Evolutionary conservation across 768 basidiomycete species (phyloP).

Genomic region (Tulasnella sp.): DNA sequence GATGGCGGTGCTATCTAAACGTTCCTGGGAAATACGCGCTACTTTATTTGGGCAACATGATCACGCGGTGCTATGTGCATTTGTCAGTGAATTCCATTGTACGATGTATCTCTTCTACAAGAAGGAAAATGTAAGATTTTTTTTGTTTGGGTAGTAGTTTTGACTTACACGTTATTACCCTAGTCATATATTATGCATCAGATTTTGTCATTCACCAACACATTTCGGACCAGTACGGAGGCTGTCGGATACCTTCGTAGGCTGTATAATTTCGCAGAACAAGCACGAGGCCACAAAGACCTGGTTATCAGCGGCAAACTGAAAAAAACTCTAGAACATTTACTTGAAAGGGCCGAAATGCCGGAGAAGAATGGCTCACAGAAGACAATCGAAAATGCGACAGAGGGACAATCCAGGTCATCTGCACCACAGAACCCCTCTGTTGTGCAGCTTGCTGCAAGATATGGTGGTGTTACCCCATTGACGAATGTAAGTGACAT

Average conservation of each 20-base stretch:
- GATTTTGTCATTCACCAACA: background rate
- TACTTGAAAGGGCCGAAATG: too few species aligned
- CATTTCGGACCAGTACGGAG: background rate
- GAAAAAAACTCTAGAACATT: background rate
- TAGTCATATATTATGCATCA: background rate
- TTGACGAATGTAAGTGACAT: background rate
- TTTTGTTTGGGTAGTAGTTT: background rate
- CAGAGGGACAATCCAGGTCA: background rate
- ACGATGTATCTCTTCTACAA: constrained; percentile 1
- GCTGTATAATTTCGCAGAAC: background rate
- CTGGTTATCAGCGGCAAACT: too few species aligned
- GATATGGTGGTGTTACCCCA: background rate
- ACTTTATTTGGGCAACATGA: background rate
- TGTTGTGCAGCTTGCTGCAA: background rate
- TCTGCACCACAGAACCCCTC: background rate
- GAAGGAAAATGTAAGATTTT: background rate
- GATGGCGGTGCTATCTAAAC: background rate
- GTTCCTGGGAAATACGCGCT: background rate
- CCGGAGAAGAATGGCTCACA: too few species aligned
- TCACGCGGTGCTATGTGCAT: background rate
- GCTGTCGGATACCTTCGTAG: background rate
- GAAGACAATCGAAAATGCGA: background rate
- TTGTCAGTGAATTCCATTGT: background rate
- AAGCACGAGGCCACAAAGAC: too few species aligned
- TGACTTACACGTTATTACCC: background rate